Conservation (phyloP, 2,329 filamentous ascomycete species). For the Tolypocladium inflatum region DNA sequence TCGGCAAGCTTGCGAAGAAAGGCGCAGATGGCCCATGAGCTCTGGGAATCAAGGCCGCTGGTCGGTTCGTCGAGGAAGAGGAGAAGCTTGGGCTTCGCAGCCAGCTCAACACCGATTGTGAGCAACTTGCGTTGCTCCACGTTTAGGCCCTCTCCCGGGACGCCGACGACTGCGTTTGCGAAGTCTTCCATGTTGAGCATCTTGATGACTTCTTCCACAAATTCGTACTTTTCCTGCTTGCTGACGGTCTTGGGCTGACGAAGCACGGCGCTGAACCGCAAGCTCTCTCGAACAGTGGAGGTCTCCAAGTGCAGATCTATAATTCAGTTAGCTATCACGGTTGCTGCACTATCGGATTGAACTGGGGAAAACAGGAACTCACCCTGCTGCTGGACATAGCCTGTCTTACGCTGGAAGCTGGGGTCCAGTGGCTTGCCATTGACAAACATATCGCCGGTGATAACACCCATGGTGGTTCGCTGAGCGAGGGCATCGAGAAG, state of each 20-base stretch:
- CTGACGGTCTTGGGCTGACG: constrained; percentile 45
- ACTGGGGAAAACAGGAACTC: constrained; percentile 1
- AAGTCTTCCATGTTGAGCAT: constrained; percentile 60
- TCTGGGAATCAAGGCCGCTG: constrained; percentile 52
- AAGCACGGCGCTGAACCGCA: constrained; percentile 47
- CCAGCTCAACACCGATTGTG: constrained; percentile 52
- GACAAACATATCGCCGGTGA: constrained; percentile 58
- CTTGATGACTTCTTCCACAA: constrained; percentile 55
- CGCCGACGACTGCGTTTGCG: constrained; percentile 55
- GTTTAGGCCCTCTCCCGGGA: constrained; percentile 50
- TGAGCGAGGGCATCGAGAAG: constrained; percentile 32
- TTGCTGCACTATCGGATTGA: too few species aligned
- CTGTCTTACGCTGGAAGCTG: constrained; percentile 55
- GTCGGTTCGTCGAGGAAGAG: constrained; percentile 56
- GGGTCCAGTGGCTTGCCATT: constrained; percentile 46
- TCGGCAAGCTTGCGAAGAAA: constrained; percentile 53
- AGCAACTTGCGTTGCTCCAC: constrained; percentile 53
- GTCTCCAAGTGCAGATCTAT: constrained; percentile 46
- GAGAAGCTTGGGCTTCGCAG: constrained; percentile 46
- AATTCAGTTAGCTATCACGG: neutral
- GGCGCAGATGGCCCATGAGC: constrained; percentile 52
- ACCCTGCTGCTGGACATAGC: constrained; percentile 59
- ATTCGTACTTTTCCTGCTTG: constrained; percentile 48
- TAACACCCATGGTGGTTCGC: constrained; percentile 49
- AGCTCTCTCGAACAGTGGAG: constrained; percentile 43